A percentile compares a stretch with the other conserved stretches of the same genome.
Evolutionary conservation across 176 grass and related monocot species (phyloP).

Genomic region (Dendrocalamus sinicus): DNA sequence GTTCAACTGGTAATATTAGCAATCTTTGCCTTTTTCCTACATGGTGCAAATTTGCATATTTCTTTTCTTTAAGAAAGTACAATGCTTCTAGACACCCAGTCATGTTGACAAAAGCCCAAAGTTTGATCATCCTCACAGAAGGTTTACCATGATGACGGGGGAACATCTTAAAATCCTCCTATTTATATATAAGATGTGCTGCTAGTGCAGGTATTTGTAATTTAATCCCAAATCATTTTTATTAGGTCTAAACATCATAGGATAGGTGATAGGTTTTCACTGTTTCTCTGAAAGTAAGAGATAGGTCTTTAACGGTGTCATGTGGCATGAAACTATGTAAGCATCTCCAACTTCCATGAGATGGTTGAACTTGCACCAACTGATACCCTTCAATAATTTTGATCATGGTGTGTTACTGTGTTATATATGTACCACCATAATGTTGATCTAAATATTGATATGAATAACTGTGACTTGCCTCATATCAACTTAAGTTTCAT

Average conservation of each 20-base stretch:
- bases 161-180: not conserved
- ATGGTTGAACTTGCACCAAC: not conserved
- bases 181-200: not conserved
- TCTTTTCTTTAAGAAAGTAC: not conserved
- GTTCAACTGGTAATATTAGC: not conserved
- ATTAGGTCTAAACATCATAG: not conserved
- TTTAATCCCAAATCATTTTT: not conserved
- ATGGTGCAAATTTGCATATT: not conserved
- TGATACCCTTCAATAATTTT: not conserved
- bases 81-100: not conserved
- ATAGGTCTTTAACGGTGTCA: not conserved
- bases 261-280: not conserved
- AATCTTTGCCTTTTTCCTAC: not conserved
- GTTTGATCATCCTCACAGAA: not conserved
- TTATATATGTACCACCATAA: not conserved
- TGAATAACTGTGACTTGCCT: not conserved
- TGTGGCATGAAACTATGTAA: not conserved
- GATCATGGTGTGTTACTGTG: not conserved
- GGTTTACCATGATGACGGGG: not conserved
- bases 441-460: not conserved
- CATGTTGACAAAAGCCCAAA: not conserved
- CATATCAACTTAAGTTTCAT: not conserved
- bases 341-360: not conserved
- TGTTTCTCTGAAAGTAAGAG: not conserved
- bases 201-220: not conserved